These are phyloP conservation scores for Fusarium scirpi DNA, from an alignment of 2,329 filamentous ascomycete genomes.

Conservation along the genomic window DNA sequence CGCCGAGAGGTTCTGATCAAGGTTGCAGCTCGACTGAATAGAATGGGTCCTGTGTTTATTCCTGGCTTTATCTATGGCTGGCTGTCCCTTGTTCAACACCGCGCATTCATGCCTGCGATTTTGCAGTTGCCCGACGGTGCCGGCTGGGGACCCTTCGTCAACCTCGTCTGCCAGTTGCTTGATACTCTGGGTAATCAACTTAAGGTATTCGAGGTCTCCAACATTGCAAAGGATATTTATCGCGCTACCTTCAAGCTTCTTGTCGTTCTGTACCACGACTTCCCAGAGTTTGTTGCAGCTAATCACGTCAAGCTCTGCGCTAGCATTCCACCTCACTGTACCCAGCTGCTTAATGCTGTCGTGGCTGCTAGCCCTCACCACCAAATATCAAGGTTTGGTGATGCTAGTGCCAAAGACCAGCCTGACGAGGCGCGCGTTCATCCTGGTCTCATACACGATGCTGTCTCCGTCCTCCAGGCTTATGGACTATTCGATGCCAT, in stretches of 20 bases:
- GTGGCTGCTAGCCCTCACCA: slow-evolving; percentile 83
- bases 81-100: slow-evolving; percentile 85
- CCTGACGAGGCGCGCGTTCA: slow-evolving; percentile 79
- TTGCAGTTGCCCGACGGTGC: slow-evolving; percentile 74
- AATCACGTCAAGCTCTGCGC: slow-evolving; percentile 87
- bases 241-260: slow-evolving; percentile 85
- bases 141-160: slow-evolving; percentile 82
- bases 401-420: slow-evolving; percentile 78
- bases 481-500: slow-evolving; percentile 70
- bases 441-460: slow-evolving; percentile 74
- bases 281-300: slow-evolving; percentile 89
- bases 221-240: slow-evolving; percentile 84
- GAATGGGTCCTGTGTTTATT: slow-evolving; percentile 80
- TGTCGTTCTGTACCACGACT: slow-evolving; percentile 91
- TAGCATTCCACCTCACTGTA: slow-evolving; percentile 83
- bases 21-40: slow-evolving; percentile 77
- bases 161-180: slow-evolving; percentile 78
- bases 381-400: slow-evolving; percentile 74
- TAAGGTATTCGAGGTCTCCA: slow-evolving; percentile 76
- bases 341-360: slow-evolving; percentile 89
- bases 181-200: slow-evolving; percentile 82
- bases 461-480: slow-evolving; percentile 65
- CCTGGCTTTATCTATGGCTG: slow-evolving; percentile 89
- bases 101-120: slow-evolving; percentile 84
- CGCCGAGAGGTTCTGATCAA: slow-evolving; percentile 77